Percentiles rank a stretch among this genome's conserved stretches.
These are phyloP conservation scores for Fusarium sp. DNA, from an alignment of 2,329 filamentous ascomycete genomes.

Conservation along the genomic window DNA sequence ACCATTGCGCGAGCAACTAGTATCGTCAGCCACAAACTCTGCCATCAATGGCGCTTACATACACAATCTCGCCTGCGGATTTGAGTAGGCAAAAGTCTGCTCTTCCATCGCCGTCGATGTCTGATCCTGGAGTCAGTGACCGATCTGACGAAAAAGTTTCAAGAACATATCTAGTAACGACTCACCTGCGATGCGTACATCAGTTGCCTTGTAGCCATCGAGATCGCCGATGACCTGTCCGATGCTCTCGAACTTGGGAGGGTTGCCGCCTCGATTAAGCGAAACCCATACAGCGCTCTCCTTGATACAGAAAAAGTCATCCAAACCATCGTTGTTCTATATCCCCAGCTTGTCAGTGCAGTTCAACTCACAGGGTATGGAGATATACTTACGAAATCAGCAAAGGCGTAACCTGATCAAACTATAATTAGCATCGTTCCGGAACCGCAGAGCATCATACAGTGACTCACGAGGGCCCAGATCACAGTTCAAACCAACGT, in stretches of 20 bases:
- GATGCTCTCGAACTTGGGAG: background rate
- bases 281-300: background rate
- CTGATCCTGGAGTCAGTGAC: background rate
- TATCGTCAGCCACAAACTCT: background rate
- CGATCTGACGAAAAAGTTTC: no score
- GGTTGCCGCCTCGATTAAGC: constrained; percentile 1
- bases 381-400: background rate
- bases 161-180: no score
- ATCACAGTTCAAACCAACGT: constrained; percentile 1
- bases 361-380: fast-evolving
- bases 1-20: background rate
- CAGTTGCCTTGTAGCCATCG: background rate
- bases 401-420: background rate
- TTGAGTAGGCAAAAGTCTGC: constrained; percentile 1
- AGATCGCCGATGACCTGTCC: background rate
- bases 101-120: background rate
- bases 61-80: background rate
- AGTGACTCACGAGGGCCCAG: background rate
- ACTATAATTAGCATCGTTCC: background rate
- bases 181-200: background rate
- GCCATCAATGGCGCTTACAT: background rate
- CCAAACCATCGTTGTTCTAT: constrained; percentile 1
- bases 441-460: no score
- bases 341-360: background rate
- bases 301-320: constrained; percentile 11